These are phyloP conservation scores for Forsythia suspensa DNA, from an alignment of 257 asterid species.

Conservation along the genomic window DNA sequence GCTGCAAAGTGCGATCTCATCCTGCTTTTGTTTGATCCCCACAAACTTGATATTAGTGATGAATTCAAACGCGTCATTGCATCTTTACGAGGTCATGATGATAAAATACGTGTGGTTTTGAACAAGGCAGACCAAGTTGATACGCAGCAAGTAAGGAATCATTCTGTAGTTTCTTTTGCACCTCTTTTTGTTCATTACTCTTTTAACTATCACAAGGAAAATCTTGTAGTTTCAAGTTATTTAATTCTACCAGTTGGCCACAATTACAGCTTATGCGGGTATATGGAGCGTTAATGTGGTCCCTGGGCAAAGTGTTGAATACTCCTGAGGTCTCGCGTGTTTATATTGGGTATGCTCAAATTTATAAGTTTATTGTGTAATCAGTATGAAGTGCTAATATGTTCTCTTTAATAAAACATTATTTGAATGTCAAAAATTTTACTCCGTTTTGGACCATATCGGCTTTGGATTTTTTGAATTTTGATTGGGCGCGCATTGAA, in stretches of 20 bases:
- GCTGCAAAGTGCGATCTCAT: conserved; percentile 93
- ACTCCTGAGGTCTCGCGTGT: conserved; percentile 95
- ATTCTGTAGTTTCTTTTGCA: conserved; percentile 2
- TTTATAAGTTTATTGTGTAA: background rate
- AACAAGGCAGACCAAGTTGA: conserved; percentile 98
- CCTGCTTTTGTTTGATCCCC: conserved; percentile 89
- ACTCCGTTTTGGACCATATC: conserved; percentile 1
- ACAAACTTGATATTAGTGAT: conserved; percentile 96
- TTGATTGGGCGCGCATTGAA: background rate
- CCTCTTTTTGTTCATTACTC: background rate
- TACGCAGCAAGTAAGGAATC: conserved; percentile 72
- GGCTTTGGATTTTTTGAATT: background rate
- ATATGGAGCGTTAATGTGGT: conserved; percentile 99
- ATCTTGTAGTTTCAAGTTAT: background rate
- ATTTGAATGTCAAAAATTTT: background rate
- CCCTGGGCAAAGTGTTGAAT: conserved; percentile 92
- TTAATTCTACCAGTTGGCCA: conserved; percentile 17
- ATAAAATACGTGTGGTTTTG: conserved; percentile 92
- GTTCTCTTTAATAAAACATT: background rate
- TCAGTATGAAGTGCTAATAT: background rate
- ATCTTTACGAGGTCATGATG: conserved; percentile 94
- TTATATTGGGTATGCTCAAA: conserved; percentile 74
- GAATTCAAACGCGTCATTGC: conserved; percentile 91
- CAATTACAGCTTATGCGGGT: conserved; percentile 91
- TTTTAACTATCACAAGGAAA: background rate